A percentile compares a stretch with the other conserved stretches of the same genome.
Evolutionary conservation across 176 grass and related monocot species (phyloP).

Genomic region (Ensete ventricosum): DNA sequence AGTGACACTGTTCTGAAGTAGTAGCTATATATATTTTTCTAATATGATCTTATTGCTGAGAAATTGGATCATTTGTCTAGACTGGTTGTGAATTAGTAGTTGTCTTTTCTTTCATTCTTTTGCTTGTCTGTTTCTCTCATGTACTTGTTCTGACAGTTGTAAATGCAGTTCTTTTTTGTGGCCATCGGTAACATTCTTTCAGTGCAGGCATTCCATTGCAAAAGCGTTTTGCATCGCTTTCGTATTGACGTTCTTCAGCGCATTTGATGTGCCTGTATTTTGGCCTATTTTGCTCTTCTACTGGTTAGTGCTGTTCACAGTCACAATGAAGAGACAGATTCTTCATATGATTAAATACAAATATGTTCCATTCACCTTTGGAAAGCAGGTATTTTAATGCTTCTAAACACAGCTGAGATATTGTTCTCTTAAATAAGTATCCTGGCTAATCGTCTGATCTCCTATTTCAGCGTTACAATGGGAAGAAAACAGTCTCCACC

Average conservation of each 20-base stretch:
- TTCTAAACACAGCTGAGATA: background rate
- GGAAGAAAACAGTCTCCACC: background rate
- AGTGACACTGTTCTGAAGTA: too few relatives aligned
- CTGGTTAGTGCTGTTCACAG: constrained; percentile 46
- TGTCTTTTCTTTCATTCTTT: background rate
- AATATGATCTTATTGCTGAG: too few relatives aligned
- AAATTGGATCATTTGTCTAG: too few relatives aligned
- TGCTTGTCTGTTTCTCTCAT: background rate
- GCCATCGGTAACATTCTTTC: background rate
- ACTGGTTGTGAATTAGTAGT: too few relatives aligned
- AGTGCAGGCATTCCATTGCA: constrained; percentile 53
- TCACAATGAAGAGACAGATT: constrained; percentile 68
- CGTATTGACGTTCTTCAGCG: constrained; percentile 50
- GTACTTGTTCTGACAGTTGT: background rate
- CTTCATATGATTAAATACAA: constrained; percentile 74
- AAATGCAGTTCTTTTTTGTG: background rate
- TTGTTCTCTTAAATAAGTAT: background rate
- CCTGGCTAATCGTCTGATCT: background rate
- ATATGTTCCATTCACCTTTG: constrained; percentile 75
- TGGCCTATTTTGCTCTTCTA: constrained; percentile 74
- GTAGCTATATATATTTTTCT: too few relatives aligned
- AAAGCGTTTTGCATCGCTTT: constrained; percentile 61
- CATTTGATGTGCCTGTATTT: constrained; percentile 64
- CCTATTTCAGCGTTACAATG: constrained; percentile 6
- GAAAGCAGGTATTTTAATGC: constrained; percentile 49